phyloP scores from a whole-genome alignment of 1,284 basidiomycete species.

The Cryptococcus sp. region DNA sequence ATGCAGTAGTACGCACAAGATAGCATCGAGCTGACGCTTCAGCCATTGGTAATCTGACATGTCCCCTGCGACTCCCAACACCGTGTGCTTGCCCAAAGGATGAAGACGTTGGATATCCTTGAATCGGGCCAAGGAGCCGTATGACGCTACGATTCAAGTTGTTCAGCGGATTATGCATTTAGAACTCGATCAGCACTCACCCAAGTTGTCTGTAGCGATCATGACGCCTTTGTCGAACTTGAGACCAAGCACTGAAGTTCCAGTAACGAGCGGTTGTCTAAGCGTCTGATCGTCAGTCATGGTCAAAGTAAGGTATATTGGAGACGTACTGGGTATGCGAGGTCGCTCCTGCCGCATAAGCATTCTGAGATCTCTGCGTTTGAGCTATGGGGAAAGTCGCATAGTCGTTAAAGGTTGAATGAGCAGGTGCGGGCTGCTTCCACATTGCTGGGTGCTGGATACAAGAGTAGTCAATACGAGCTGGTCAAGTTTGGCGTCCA shows the following conservation, averaged over 20 bases:
- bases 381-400: slow-evolving; percentile 35
- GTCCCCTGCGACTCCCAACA: slow-evolving; percentile 91
- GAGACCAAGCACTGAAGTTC: slow-evolving; percentile 90
- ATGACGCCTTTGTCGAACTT: slow-evolving; percentile 96
- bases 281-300: not conserved
- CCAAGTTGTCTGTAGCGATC: slow-evolving; percentile 98
- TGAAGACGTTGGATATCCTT: slow-evolving; percentile 90
- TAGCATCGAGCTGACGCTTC: slow-evolving; percentile 61
- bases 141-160: slow-evolving; percentile 71
- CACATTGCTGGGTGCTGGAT: slow-evolving; percentile 51
- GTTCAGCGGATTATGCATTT: not conserved
- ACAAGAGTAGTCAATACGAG: not conserved
- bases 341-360: slow-evolving; percentile 13
- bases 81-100: slow-evolving; percentile 74
- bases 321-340: slow-evolving; percentile 26
- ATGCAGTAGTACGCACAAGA: slow-evolving; percentile 38
- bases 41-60: slow-evolving; percentile 98
- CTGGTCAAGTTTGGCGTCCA: not conserved
- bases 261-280: slow-evolving; percentile 94
- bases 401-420: slow-evolving; percentile 47
- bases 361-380: slow-evolving; percentile 14
- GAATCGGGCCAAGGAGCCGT: slow-evolving; percentile 95
- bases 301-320: not conserved
- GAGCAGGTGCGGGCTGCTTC: slow-evolving; percentile 46
- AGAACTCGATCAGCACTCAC: slow-evolving; percentile 53